Evolutionary conservation across 2,329 filamentous ascomycete genomes (phyloP).

Genomic region (Fusarium camptoceras): DNA sequence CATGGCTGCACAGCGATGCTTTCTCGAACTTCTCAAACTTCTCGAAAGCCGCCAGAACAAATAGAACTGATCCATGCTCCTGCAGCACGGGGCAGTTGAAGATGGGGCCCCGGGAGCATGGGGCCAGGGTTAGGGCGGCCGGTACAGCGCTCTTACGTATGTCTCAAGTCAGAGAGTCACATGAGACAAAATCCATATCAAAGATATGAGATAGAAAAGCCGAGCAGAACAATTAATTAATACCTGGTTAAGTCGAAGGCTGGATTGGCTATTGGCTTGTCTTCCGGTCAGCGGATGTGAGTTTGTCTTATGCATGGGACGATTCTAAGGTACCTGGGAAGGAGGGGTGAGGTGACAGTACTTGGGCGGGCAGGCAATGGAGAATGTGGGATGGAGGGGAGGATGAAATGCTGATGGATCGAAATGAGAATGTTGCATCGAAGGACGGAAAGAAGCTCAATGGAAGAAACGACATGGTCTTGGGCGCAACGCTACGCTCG

Average conservation of each 20-base stretch:
- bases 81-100: conserved; percentile 43
- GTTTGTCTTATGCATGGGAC: conserved; percentile 14
- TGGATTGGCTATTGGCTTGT: conserved; percentile 4
- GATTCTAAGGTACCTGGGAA: conserved; percentile 1
- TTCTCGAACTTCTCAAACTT: conserved; percentile 38
- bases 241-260: background rate
- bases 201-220: background rate
- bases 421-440: conserved; percentile 33
- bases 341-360: conserved; percentile 24
- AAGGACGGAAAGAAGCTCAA: conserved; percentile 37
- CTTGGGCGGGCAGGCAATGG: too few species aligned
- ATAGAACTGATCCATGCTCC: conserved; percentile 39
- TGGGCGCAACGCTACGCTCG: conserved; percentile 40
- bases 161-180: conserved; percentile 2
- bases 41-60: conserved; percentile 47
- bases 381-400: conserved; percentile 14
- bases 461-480: conserved; percentile 30
- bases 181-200: conserved; percentile 3
- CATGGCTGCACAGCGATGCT: conserved; percentile 14
- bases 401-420: conserved; percentile 7
- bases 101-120: conserved; percentile 38
- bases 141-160: conserved; percentile 27
- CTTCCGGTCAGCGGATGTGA: background rate
- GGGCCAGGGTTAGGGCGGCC: conserved; percentile 33
- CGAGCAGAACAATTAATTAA: conserved; percentile 1